Conservation (phyloP, 306 rosid species). For the Vigna reflexopilosa region DNA sequence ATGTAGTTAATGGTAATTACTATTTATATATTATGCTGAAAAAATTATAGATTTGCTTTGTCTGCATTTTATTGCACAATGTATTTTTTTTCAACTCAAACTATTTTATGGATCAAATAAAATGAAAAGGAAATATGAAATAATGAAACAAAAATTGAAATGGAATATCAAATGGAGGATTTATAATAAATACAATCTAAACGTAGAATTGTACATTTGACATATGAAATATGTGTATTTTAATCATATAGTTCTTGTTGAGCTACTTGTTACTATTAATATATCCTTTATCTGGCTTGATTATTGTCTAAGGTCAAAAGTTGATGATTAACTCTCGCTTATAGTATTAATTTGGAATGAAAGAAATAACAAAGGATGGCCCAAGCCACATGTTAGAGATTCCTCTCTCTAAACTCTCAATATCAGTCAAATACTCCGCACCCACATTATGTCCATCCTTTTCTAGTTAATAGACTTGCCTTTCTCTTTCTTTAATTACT, state of each 20-base stretch:
- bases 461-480: too few species aligned
- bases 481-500: too few species aligned
- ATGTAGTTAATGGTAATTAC: constrained; percentile 57
- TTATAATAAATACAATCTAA: neutral
- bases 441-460: too few species aligned
- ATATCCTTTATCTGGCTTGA: constrained; percentile 7
- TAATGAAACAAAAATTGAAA: neutral
- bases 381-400: too few species aligned
- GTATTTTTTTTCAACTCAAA: neutral
- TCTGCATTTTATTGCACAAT: neutral
- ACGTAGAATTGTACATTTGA: neutral
- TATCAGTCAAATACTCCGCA: too few species aligned
- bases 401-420: too few species aligned
- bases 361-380: too few species aligned
- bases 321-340: too few species aligned
- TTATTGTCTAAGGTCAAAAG: constrained; percentile 14
- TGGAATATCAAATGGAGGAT: neutral
- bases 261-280: neutral
- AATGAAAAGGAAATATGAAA: neutral
- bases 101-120: constrained; percentile 1
- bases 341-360: too few species aligned
- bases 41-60: neutral
- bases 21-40: neutral
- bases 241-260: neutral
- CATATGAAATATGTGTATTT: neutral